Evolutionary conservation across 768 basidiomycete genomes (phyloP).

Genomic region (Hirschioporus abietinus): DNA sequence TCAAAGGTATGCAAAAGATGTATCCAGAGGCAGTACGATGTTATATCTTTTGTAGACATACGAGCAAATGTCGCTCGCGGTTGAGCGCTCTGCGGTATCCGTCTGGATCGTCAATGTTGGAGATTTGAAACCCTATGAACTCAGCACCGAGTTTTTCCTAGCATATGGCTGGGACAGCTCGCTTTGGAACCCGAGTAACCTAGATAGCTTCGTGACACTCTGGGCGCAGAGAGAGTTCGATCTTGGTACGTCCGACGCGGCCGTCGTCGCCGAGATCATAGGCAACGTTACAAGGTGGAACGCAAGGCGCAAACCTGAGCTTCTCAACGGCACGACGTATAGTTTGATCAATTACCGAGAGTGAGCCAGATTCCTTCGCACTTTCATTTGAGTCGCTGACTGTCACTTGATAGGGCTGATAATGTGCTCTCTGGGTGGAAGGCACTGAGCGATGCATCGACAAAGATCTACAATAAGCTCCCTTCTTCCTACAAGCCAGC

Average conservation of each 20-base stretch:
- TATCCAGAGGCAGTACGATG: background rate
- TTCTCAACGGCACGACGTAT: conserved; percentile 56
- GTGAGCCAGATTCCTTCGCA: conserved; percentile 30
- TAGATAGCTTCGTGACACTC: conserved; percentile 42
- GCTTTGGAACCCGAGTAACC: conserved; percentile 48
- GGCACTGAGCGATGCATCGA: conserved; percentile 41
- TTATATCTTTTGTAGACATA: conserved; percentile 34
- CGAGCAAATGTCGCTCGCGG: conserved; percentile 66
- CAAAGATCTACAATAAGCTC: conserved; percentile 50
- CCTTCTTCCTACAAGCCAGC: conserved; percentile 43
- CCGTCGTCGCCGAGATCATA: conserved; percentile 45
- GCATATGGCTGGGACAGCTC: conserved; percentile 55
- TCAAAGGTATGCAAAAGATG: conserved; percentile 32
- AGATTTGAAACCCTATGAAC: conserved; percentile 70
- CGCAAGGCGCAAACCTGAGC: conserved; percentile 59
- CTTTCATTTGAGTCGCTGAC: background rate
- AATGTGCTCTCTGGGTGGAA: conserved; percentile 47
- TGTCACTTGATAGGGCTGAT: conserved; percentile 43
- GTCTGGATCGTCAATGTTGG: conserved; percentile 76
- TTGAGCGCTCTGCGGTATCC: conserved; percentile 49
- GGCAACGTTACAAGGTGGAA: conserved; percentile 52
- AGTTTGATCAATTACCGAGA: conserved; percentile 65
- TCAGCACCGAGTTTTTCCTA: conserved; percentile 66
- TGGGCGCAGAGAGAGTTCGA: conserved; percentile 70
- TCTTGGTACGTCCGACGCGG: conserved; percentile 33